Evolutionary conservation across 176 grass and related monocot genomes (phyloP), one percentile per base, ranked within the genome.

Genomic region (Pontederia paniculata): DNA sequence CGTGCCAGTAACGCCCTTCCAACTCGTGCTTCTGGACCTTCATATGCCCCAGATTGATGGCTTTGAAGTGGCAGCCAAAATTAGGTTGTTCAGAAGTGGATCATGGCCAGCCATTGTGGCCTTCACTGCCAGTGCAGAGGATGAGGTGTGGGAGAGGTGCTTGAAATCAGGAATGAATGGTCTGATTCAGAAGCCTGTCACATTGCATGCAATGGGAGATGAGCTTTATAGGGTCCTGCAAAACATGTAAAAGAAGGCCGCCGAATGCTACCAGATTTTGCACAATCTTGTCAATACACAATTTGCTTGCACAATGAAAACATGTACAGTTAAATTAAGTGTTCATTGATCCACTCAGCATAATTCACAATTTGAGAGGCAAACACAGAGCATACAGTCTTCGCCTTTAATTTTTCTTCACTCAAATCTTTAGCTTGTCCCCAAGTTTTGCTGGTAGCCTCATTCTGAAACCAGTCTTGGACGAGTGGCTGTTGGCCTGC

Each of bases 191-290:
- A 98, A 98, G 82, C 93, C 93, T 1, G 53, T 82, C 20, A 91
- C 83, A 7, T 62, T 88, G 55, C 67, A 62, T 37, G 65, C 75
- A 37, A 66, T 98, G 73, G 80, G 82, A 51, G 93, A 88, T 46
- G 87, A 98, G 72, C 65, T 98, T 58, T 88, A 84, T 69, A 98
- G 86, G 78, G 83, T 84, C 42, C 83, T 98, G 74, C 86, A 88
- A 57, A 81, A 71, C 69, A 84, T 79, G 50, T 98, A 70, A 67
- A 70, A 19, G 53, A 6, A 37, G 28, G 28, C 28, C 7, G 28
- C 28, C 28, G 28, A 37, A 37, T 37, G 28, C 28, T 37, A 37
- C n/a, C n/a, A n/a, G n/a, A n/a, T n/a, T n/a, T n/a, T n/a, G n/a
- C n/a, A n/a, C n/a, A n/a, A n/a, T n/a, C n/a, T n/a, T n/a, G n/a